Evolutionary conservation across 2,329 filamentous ascomycete species (phyloP), one percentile per base, ranked within the genome.

Genomic region (Penicillium sp.): DNA sequence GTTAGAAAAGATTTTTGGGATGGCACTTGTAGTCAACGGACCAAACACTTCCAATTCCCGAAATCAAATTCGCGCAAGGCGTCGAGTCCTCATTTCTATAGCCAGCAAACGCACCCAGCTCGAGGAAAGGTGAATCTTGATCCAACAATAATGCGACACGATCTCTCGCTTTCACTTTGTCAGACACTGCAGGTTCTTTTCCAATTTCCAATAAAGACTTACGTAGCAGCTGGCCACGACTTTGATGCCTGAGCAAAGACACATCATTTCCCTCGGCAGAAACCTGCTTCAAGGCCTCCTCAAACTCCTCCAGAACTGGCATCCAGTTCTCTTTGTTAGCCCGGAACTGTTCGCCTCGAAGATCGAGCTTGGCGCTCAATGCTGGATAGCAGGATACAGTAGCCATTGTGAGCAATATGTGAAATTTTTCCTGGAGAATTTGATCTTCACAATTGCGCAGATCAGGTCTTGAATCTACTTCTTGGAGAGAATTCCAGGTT

Each of bases 51-150:
- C 78, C 78, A 58, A 80, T 78, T 0, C 78, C 78, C 1, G 75
- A 70, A 35, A 79, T 73, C 16, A 79, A 55, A 57, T 74, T 78
- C 1, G 73, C 78, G 45, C 70, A 75, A 3, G 75, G 71, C 0
- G 72, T 75, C 1, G 78, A 80, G 25, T 76, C 71, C 4, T 65
- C 43, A 22, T 76, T 68, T 0, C 60, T 59, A 58, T 71, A 76
- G 0, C 78, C 78, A 0, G 77, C 75, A 62, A 79, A 79, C 0
- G 71, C 52, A 6, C 75, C 69, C 4, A 80, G 66, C 40, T 80
- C 78, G 1, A 79, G 66, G 58, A 80, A 79, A 1, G 78, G 75
- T 1, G 76, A 78, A 35, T 75, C 76, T 19, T 71, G 65, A 55
- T 80, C 78, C 13, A 79, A 60, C 0, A 79, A 55, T 11, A 80